Conservation (phyloP, 2,329 filamentous ascomycete genomes). For the Cytospora paraplurivora region DNA sequence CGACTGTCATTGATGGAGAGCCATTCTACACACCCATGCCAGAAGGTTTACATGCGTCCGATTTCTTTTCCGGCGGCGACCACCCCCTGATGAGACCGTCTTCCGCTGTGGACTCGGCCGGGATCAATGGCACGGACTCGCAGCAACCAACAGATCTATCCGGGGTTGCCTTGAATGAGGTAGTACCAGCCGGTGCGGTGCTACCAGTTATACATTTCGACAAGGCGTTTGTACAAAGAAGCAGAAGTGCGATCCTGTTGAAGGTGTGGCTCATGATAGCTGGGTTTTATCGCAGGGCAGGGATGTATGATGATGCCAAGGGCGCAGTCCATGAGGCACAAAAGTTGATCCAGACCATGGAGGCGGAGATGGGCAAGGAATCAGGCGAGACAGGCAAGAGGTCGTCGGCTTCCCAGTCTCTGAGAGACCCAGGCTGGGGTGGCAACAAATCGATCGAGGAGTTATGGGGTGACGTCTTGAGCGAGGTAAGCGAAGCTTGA, state of each 20-base stretch:
- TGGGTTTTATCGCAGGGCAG: conserved; percentile 81
- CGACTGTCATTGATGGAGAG: conserved; percentile 54
- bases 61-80: conserved; percentile 48
- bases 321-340: conserved; percentile 81
- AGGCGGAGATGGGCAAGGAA: conserved; percentile 65
- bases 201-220: conserved; percentile 58
- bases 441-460: conserved; percentile 80
- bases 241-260: conserved; percentile 60
- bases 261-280: conserved; percentile 91
- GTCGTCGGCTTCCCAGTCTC: conserved; percentile 61
- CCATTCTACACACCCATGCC: conserved; percentile 51
- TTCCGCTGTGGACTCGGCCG: conserved; percentile 44
- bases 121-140: too few species aligned
- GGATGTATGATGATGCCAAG: conserved; percentile 76
- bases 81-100: conserved; percentile 45
- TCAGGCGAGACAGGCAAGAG: conserved; percentile 61
- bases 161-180: conserved; percentile 44
- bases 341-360: conserved; percentile 71
- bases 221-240: conserved; percentile 53
- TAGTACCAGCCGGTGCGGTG: conserved; percentile 49
- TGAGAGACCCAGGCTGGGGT: conserved; percentile 73
- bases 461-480: conserved; percentile 79
- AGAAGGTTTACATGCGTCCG: conserved; percentile 39
- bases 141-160: conserved; percentile 43
- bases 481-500: conserved; percentile 63